Evolutionary conservation across 2,329 filamentous ascomycete species (phyloP), one percentile per base, ranked within the genome.

Genomic region (Septoria petroselini): DNA sequence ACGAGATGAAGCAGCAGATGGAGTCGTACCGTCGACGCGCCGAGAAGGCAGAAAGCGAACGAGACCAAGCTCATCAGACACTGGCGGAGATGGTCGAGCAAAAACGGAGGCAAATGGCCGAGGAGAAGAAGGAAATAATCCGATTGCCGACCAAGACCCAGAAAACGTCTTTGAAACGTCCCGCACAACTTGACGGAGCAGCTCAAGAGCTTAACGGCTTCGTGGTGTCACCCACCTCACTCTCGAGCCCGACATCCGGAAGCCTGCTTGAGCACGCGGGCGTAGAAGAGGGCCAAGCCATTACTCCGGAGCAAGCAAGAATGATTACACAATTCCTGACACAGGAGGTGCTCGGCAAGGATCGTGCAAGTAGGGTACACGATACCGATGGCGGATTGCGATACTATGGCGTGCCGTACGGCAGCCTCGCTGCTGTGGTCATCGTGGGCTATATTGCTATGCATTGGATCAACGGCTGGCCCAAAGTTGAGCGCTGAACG

Each of bases 81-180:
- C 72, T 98, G 37, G 84, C 86, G 1, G 88, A 95, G 65, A 93
- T 97, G 88, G 84, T 96, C 9, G 77, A 88, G 60, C 84, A 85
- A 58, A 85, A 96, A 48, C 82, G 90, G 45, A 77, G 76, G 60
- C 83, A 90, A 59, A 82, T 83, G 59, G 80, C 80, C 58, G 76
- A 61, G 23, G 11, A 50, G 29, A 29, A 50, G 5, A 45, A 19
- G 23, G 35, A 55, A 14, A 52, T 18, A 8, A 19, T 46, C 31
- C 46, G 39, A 2, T 54, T 60, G 7, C 34, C 52, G 12, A 50
- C 57, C 1, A 55, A 53, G 11, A 40, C 53, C 2, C 48, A 45
- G 29, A 38, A 43, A n/a, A 52, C 55, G 17, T 41, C 44, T n/a
- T 39, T 40, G 25, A 55, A 52, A 14, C 42, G 38, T 15, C 46